Conservation (phyloP, 345 rosid genomes). For the Bretschneidera sinensis region DNA sequence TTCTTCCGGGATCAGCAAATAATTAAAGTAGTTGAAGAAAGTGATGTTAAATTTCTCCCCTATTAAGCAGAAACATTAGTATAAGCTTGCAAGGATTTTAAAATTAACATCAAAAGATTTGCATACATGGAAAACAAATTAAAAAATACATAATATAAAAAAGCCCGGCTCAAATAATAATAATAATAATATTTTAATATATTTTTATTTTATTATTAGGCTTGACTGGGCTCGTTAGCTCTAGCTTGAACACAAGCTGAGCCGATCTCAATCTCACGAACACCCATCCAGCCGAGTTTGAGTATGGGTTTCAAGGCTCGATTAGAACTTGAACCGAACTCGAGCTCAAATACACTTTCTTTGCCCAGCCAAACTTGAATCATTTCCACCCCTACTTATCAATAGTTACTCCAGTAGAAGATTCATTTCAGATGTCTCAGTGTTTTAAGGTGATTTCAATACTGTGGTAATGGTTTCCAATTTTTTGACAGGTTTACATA, state of each 20-base stretch:
- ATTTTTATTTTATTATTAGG: too few relatives aligned
- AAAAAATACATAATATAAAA: too few relatives aligned
- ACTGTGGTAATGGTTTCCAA: not conserved
- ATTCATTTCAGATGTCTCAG: not conserved
- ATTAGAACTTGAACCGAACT: not conserved
- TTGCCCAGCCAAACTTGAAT: too few relatives aligned
- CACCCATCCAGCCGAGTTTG: too few relatives aligned
- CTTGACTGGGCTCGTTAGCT: too few relatives aligned
- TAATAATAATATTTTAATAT: too few relatives aligned
- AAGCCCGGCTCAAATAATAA: too few relatives aligned
- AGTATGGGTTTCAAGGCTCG: too few relatives aligned
- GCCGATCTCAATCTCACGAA: too few relatives aligned
- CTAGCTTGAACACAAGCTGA: too few relatives aligned
- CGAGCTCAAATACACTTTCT: not conserved
- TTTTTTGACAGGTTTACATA: not conserved
- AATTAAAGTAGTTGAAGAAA: slow-evolving; percentile 8
- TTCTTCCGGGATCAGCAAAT: slow-evolving; percentile 31
- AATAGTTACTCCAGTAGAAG: not conserved
- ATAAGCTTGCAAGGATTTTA: not conserved
- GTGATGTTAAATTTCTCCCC: not conserved
- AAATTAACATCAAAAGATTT: not conserved
- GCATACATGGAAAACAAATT: not conserved
- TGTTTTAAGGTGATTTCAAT: not conserved
- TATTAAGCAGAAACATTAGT: slow-evolving; percentile 1
- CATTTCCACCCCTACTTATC: not conserved